phyloP scores from a whole-genome alignment of 164 flowering plant species.

The Sextonia rubra region DNA sequence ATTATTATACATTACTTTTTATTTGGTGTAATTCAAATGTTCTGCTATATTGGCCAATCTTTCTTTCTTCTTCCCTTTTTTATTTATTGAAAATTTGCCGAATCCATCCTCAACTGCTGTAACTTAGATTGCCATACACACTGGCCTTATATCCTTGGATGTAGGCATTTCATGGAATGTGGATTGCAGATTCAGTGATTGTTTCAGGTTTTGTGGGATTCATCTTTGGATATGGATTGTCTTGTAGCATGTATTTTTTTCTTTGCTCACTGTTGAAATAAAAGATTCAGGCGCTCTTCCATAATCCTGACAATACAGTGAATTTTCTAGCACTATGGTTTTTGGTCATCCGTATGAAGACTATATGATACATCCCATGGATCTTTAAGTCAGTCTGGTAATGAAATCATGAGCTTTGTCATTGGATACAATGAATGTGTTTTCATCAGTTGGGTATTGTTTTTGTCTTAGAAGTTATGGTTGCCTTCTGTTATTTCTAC shows the following conservation, averaged over 20 bases:
- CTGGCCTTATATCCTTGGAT: too few species aligned
- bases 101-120: too few species aligned
- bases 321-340: not conserved
- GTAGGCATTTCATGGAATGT: not conserved
- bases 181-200: not conserved
- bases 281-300: not conserved
- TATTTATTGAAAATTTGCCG: too few species aligned
- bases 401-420: not conserved
- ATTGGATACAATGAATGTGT: too few species aligned
- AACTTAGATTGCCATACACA: too few species aligned
- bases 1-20: too few species aligned
- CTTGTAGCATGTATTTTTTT: not conserved
- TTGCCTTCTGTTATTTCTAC: too few species aligned
- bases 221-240: not conserved
- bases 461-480: too few species aligned
- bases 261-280: not conserved
- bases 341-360: not conserved
- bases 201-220: not conserved
- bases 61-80: too few species aligned
- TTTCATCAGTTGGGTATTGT: too few species aligned
- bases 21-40: too few species aligned
- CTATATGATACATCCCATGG: not conserved
- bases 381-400: not conserved
- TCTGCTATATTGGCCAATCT: too few species aligned
- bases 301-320: not conserved